phyloP scores from a whole-genome alignment of 768 basidiomycete genomes.

The Rhizopogon vulgaris region DNA sequence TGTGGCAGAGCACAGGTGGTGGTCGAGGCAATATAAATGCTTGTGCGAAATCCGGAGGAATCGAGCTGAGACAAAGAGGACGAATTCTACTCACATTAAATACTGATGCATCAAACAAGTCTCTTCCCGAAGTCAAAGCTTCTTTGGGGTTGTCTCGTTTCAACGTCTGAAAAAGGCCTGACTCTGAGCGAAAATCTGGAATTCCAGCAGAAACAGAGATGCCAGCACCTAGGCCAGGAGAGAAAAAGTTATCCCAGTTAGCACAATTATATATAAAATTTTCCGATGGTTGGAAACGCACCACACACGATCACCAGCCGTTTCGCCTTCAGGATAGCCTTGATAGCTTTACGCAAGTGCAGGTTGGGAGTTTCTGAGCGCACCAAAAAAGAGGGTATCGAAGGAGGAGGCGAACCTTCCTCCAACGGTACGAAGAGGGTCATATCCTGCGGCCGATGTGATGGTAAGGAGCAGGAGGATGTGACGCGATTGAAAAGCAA shows the following conservation, averaged over 20 bases:
- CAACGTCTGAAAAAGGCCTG: slow-evolving; percentile 72
- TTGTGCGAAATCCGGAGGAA: not conserved
- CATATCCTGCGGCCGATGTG: slow-evolving; percentile 36
- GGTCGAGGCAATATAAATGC: not conserved
- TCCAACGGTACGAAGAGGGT: slow-evolving; percentile 62
- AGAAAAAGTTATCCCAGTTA: not conserved
- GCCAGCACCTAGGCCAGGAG: slow-evolving; percentile 59
- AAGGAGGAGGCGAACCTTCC: slow-evolving; percentile 37
- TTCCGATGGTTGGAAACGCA: slow-evolving; percentile 32
- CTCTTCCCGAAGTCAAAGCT: slow-evolving; percentile 68
- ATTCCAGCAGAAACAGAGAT: slow-evolving; percentile 86
- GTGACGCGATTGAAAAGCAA: slow-evolving; percentile 18
- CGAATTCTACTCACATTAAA: slow-evolving; percentile 57
- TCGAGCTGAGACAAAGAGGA: slow-evolving; percentile 3
- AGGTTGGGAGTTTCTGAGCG: slow-evolving; percentile 37
- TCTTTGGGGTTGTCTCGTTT: slow-evolving; percentile 76
- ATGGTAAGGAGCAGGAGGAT: slow-evolving; percentile 11
- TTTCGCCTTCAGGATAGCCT: slow-evolving; percentile 70
- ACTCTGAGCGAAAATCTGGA: slow-evolving; percentile 81
- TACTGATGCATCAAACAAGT: slow-evolving; percentile 86
- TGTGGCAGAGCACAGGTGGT: not conserved
- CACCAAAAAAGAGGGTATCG: slow-evolving; percentile 51
- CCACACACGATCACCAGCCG: slow-evolving; percentile 85
- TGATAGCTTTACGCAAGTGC: slow-evolving; percentile 51
- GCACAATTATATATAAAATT: slow-evolving; percentile 7